phyloP scores from a whole-genome alignment of 208 protist species.

The Trypanosomatidae sp. region DNA sequence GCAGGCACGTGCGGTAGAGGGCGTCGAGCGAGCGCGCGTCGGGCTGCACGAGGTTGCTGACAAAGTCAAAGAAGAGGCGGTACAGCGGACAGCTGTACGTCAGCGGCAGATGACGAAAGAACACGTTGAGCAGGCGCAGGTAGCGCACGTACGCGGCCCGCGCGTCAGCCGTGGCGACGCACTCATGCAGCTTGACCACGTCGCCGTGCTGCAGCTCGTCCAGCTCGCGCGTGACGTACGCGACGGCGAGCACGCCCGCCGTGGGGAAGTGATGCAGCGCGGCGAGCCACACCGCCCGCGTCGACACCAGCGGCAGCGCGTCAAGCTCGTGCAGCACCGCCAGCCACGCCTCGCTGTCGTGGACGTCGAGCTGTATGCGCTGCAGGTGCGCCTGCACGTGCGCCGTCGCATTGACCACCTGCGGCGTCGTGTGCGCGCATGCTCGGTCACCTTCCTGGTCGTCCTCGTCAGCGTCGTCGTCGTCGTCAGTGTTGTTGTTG shows the following conservation, averaged over 20 bases:
- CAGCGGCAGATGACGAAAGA: slow-evolving; percentile 67
- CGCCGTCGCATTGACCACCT: slow-evolving; percentile 46
- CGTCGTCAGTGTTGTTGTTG: slow-evolving; percentile 2
- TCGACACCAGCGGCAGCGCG: slow-evolving; percentile 45
- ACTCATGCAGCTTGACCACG: slow-evolving; percentile 25
- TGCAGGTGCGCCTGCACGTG: slow-evolving; percentile 19
- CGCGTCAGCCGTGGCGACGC: slow-evolving; percentile 39
- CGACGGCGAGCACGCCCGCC: slow-evolving; percentile 22
- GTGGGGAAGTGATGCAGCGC: slow-evolving; percentile 66
- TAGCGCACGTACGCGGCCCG: slow-evolving; percentile 38
- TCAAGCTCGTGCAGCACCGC: slow-evolving; percentile 38
- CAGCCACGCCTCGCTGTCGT: slow-evolving; percentile 50
- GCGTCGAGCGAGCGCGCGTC: slow-evolving; percentile 34
- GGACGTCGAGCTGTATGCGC: slow-evolving; percentile 31
- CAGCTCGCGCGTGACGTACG: slow-evolving; percentile 52
- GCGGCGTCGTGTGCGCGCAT: slow-evolving; percentile 12
- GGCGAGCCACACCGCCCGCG: slow-evolving; percentile 54
- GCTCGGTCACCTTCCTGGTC: slow-evolving; percentile 7
- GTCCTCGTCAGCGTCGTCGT: too few species aligned
- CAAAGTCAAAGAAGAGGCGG: slow-evolving; percentile 56
- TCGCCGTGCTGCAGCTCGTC: slow-evolving; percentile 16
- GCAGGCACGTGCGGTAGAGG: slow-evolving; percentile 44
- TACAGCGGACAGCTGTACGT: slow-evolving; percentile 61
- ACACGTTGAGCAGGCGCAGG: slow-evolving; percentile 58
- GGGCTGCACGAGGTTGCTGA: slow-evolving; percentile 37